Percentiles rank a stretch among this genome's conserved stretches.
Conservation (phyloP, 192 early-diverging fungal species). For the Haplosporangium gracile region DNA sequence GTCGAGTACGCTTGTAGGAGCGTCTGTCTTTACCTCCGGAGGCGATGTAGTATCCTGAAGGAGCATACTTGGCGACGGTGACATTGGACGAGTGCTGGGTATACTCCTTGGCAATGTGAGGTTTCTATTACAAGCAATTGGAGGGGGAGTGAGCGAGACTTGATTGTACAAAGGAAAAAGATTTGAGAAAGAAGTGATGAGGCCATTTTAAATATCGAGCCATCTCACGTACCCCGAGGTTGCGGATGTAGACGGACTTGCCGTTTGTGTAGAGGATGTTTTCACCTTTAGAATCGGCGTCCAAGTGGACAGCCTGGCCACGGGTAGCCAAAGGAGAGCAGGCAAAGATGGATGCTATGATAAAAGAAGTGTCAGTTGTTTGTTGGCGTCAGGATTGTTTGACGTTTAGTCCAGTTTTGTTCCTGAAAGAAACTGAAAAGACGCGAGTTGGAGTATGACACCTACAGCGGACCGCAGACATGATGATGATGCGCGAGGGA, state of each 20-base stretch:
- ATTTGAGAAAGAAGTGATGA: neutral
- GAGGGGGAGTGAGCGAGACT: neutral
- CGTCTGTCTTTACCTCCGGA: constrained; percentile 82
- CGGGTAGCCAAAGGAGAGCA: constrained; percentile 83
- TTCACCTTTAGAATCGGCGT: constrained; percentile 86
- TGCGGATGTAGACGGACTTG: constrained; percentile 87
- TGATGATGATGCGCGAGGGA: neutral
- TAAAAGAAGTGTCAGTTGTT: neutral
- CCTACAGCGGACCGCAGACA: constrained; percentile 50
- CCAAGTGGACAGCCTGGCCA: constrained; percentile 85
- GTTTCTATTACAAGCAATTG: constrained; percentile 68
- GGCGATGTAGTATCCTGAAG: constrained; percentile 95
- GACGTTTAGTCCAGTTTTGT: neutral
- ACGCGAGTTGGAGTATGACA: neutral
- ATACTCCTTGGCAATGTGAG: constrained; percentile 84
- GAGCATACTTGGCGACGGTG: constrained; percentile 91
- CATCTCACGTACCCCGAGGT: constrained; percentile 71
- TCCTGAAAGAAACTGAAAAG: neutral
- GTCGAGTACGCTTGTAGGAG: neutral
- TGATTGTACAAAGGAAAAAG: too few relatives aligned
- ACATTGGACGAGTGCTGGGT: constrained; percentile 81
- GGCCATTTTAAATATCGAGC: neutral
- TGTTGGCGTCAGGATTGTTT: neutral
- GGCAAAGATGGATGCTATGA: constrained; percentile 74
- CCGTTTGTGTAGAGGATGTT: constrained; percentile 93